Conservation (phyloP, 2,329 filamentous ascomycete species). For the Talaromyces sp. region DNA sequence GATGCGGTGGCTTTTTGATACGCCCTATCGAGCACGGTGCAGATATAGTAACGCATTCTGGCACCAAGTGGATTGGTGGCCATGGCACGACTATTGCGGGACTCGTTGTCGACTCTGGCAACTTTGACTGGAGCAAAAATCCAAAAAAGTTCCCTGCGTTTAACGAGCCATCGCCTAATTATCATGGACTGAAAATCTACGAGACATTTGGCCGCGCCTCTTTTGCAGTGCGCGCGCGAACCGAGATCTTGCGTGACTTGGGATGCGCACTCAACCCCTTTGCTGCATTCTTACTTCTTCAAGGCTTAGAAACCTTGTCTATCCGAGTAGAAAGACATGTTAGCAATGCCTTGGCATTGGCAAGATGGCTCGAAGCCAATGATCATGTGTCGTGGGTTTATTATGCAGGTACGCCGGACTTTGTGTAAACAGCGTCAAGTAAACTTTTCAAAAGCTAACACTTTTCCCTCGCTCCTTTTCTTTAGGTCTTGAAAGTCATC, state of each 20-base stretch:
- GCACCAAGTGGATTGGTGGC: slow-evolving; percentile 89
- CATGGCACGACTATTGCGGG: slow-evolving; percentile 83
- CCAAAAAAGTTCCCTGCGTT: slow-evolving; percentile 76
- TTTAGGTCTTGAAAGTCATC: slow-evolving; percentile 72
- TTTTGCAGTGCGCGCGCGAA: slow-evolving; percentile 72
- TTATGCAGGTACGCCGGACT: slow-evolving; percentile 41
- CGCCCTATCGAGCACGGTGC: slow-evolving; percentile 78
- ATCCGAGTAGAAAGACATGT: slow-evolving; percentile 77
- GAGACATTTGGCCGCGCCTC: slow-evolving; percentile 77
- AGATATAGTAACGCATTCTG: slow-evolving; percentile 82
- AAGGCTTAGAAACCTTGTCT: slow-evolving; percentile 74
- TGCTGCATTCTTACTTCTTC: slow-evolving; percentile 58
- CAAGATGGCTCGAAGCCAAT: slow-evolving; percentile 71
- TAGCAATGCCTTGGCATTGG: slow-evolving; percentile 69
- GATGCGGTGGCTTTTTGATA: slow-evolving; percentile 76
- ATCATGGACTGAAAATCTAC: slow-evolving; percentile 87
- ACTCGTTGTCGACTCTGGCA: slow-evolving; percentile 73
- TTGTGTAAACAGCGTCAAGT: not conserved
- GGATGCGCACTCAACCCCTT: slow-evolving; percentile 76
- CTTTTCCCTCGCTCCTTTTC: not conserved
- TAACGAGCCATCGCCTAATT: slow-evolving; percentile 75
- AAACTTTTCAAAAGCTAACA: not conserved
- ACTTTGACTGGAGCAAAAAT: slow-evolving; percentile 65
- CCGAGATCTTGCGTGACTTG: slow-evolving; percentile 78
- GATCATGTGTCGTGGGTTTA: slow-evolving; percentile 78